Base-by-base conservation (phyloP, 345 rosid genomes). In the Schrenkiella parvula region DNA sequence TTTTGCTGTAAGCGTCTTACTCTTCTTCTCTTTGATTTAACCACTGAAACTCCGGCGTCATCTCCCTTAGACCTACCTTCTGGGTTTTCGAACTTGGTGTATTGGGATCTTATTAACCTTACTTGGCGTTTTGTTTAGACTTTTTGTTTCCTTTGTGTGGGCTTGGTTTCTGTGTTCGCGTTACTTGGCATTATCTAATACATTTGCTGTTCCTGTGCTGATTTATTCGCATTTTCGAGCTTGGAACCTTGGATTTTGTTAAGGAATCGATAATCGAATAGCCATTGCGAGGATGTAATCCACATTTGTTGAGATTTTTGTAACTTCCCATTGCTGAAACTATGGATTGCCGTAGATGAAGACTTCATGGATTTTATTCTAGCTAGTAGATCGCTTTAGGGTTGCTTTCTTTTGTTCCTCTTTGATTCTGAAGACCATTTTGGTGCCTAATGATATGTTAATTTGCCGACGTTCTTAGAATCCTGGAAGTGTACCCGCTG, bases 401-500 rank as follows among this genome's bases (percentile, higher is more conserved):
- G 50, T n/a, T 34, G 39, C 1, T 42, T 43, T 43, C 48, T 17
- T 43, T 43, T 43, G 48, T 8, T 42, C 55, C 14, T 72, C 42
- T 52, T 41, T 42, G 47, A 41, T 53, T 63, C 44, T 64, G 12
- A 21, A 56, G 14, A 35, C 3, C 18, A 6, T 25, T 4, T 10
- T 55, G 47, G 25, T 56, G 48, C 8, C 8, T 74, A 42, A 42
- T 41, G 62, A 43, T 14, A n/a, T 68, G 42, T 61, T 46, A 29
- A 19, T 37, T 32, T 32, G 35, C 9, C 2, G 54, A 19, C 42
- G 17, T 64, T 46, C 68, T 80, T 84, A 95, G 99, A 89, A 81
- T 76, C 53, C 65, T 25, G 86, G 82, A 65, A 82, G 80, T 79
- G 89, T 75, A 42, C 92, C 96, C 0, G 84, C 95, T 26, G 86